These are phyloP conservation scores for Sclerotinia sclerotiorum DNA, from an alignment of 2,329 filamentous ascomycete species.

Conservation along the genomic window DNA sequence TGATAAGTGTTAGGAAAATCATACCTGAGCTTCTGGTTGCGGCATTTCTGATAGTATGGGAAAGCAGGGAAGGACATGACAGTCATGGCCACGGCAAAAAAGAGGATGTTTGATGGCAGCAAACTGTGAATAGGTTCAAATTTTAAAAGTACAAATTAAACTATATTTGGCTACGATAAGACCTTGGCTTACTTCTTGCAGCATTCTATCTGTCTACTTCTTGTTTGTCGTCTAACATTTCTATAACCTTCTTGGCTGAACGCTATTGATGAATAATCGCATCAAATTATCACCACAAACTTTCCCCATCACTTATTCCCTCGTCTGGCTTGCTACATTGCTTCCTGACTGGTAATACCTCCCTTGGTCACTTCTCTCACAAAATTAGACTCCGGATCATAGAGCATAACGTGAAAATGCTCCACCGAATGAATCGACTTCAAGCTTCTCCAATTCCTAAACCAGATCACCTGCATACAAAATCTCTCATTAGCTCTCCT, in stretches of 20 bases:
- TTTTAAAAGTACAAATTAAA: neutral
- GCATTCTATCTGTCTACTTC: neutral
- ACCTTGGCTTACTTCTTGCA: neutral
- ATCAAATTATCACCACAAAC: neutral
- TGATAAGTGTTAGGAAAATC: constrained; percentile 12
- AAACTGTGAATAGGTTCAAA: neutral
- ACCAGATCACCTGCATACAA: constrained; percentile 63
- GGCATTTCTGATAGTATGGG: neutral
- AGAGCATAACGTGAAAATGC: constrained; percentile 94
- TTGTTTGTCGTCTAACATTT: neutral
- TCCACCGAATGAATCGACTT: constrained; percentile 87
- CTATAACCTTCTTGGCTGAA: neutral
- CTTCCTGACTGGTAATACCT: constrained; percentile 62
- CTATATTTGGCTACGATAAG: neutral
- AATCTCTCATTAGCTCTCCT: constrained; percentile 7
- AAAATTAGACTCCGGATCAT: constrained; percentile 69
- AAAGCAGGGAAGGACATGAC: neutral
- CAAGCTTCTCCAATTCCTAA: constrained; percentile 83
- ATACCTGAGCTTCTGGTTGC: constrained; percentile 8
- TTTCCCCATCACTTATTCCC: neutral
- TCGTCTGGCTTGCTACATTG: neutral
- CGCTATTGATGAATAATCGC: neutral
- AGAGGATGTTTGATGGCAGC: neutral
- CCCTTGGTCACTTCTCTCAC: constrained; percentile 69
- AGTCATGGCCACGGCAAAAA: neutral